Evolutionary conservation across 495 filamentous ascomycete species (phyloP), one percentile per base, ranked within the genome.

Genomic region (Xylaria venustula): DNA sequence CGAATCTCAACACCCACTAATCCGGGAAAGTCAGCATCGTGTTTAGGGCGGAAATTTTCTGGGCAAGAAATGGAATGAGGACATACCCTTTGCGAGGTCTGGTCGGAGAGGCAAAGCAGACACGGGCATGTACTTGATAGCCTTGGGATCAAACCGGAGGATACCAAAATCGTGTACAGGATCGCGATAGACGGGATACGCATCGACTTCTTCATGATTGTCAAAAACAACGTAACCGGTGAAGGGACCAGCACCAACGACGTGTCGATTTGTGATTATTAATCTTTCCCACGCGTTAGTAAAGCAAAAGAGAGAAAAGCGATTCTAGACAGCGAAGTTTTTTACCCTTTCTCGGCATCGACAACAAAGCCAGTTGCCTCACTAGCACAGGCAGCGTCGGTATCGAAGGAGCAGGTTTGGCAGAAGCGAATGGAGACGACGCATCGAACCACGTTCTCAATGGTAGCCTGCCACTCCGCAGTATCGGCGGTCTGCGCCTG

Each of bases 351-450:
- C 75, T 96, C 89, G 23, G 94, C 90, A 81, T 99, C 95, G 15
- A 99, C 94, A 22, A 99, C 93, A 73, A 98, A 99, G 3, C 94
- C 94, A 1, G 94, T 98, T 36, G 94, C 94, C 74, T 99, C 95
- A 68, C 90, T 95, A 15, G 92, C 90, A 69, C 94, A 85, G 2
- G 95, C 96, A 15, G 91, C 77, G 64, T 98, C 95, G 15, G 94
- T 98, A 71, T 99, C 94, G 71, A 99, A 99, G 4, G 94, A 92
- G 75, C 91, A 96, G 0, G 95, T 98, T 78, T 97, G 93, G 72
- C 93, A 98, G 79, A 99, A 99, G 62, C 96, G 90, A 72, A 99
- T 98, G 12, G 92, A 96, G 30, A 99, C 95, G 1, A 97, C 94
- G 54, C 89, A 95, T 63, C 85, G 83, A 22, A 99, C 93, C 2